These are phyloP conservation scores for Xylaria sp. DNA, from an alignment of 2,329 filamentous ascomycete species.

Conservation along the genomic window DNA sequence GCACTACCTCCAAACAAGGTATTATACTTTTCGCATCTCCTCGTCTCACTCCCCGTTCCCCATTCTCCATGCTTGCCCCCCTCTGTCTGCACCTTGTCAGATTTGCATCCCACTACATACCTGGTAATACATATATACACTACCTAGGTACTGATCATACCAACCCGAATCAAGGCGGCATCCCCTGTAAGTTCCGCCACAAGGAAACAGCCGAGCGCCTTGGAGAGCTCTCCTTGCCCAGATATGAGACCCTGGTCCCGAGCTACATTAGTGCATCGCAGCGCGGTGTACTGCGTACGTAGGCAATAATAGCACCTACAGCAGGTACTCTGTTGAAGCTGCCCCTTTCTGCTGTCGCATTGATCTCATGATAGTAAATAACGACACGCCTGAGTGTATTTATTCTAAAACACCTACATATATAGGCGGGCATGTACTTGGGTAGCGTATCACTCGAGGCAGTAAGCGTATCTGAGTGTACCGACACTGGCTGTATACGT, in stretches of 20 bases:
- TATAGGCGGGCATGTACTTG: neutral
- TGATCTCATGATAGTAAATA: too few relatives aligned
- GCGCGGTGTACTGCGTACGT: neutral
- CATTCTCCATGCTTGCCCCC: conserved; percentile 8
- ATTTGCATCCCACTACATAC: conserved; percentile 14
- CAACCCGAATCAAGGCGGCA: conserved; percentile 13
- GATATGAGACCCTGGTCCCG: conserved; percentile 22
- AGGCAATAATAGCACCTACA: neutral
- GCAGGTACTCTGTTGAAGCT: neutral
- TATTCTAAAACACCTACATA: neutral
- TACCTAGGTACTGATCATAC: neutral
- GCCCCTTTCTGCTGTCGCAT: neutral
- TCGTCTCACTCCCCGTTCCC: conserved; percentile 14
- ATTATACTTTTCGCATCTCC: conserved; percentile 12
- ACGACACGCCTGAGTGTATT: too few relatives aligned
- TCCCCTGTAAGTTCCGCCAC: conserved; percentile 24
- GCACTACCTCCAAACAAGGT: neutral
- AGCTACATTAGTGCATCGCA: neutral
- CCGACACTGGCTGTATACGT: neutral
- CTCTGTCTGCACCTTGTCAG: conserved; percentile 28
- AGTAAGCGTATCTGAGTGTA: neutral
- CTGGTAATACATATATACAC: conserved; percentile 23
- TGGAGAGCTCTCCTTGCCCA: conserved; percentile 31
- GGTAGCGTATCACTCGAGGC: too few relatives aligned
- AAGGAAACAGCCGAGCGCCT: conserved; percentile 32